phyloP scores from a whole-genome alignment of 2,329 filamentous ascomycete species.

The Diaporthe ilicicola region DNA sequence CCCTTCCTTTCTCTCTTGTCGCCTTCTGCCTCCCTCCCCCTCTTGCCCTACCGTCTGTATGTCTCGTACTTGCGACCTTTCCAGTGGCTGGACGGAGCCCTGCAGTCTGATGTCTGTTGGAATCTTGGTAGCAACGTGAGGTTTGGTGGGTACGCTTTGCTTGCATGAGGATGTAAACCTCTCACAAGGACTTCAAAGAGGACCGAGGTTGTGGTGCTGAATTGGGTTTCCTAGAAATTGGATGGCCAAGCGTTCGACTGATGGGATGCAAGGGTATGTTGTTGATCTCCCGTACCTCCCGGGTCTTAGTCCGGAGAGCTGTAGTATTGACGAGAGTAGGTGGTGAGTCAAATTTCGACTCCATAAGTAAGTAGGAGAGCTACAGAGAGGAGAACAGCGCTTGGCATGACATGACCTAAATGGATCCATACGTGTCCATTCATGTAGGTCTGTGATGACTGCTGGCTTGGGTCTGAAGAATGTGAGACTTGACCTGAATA shows the following conservation, averaged over 20 bases:
- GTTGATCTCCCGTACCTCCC: not conserved
- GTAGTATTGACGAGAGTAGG: not conserved
- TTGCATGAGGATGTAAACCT: not conserved
- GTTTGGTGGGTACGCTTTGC: not conserved
- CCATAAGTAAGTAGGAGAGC: not conserved
- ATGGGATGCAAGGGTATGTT: not conserved
- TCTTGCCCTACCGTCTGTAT: not conserved
- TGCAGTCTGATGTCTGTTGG: too few species aligned
- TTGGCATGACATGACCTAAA: not conserved
- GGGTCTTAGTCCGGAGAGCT: not conserved
- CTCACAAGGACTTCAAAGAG: not conserved
- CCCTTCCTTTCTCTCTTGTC: not conserved
- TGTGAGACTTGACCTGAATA: not conserved
- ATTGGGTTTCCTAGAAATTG: constrained; percentile 10
- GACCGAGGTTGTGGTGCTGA: not conserved
- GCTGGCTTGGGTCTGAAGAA: not conserved
- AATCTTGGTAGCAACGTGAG: not conserved
- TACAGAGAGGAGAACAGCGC: not conserved
- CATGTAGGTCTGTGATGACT: not conserved
- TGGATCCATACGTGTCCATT: not conserved
- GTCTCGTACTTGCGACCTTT: not conserved
- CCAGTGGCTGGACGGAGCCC: not conserved
- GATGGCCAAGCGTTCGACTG: not conserved
- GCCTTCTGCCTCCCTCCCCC: too few species aligned
- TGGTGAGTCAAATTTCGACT: not conserved